Evolutionary conservation across 176 grass and related monocot genomes (phyloP).

Genomic region (Stipa capillata): DNA sequence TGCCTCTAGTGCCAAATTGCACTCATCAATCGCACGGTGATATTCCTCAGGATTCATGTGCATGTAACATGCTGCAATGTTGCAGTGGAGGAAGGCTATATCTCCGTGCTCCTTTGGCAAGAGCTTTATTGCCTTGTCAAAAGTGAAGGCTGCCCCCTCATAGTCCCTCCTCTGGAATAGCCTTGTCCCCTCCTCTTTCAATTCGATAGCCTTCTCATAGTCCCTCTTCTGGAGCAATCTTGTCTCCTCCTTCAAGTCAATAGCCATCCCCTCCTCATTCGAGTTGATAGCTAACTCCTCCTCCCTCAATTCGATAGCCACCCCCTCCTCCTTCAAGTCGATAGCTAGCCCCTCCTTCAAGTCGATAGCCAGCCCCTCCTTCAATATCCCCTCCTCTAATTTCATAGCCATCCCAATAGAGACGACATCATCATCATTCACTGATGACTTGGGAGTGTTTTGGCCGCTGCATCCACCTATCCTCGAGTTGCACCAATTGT

Average conservation of each 20-base stretch:
- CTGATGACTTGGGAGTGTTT: not conserved
- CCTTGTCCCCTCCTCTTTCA: conserved; percentile 61
- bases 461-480: conserved; percentile 11
- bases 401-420: not conserved
- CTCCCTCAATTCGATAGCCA: not conserved
- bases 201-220: conserved; percentile 17
- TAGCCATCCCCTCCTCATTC: not conserved
- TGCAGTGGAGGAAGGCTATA: conserved; percentile 52
- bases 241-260: not conserved
- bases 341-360: not conserved
- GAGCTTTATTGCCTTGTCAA: conserved; percentile 55
- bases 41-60: conserved; percentile 59
- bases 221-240: not conserved
- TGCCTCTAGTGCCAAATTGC: conserved; percentile 51
- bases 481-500: conserved; percentile 21
- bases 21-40: conserved; percentile 44
- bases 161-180: conserved; percentile 65
- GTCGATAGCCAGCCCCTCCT: not conserved
- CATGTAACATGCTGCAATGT: conserved; percentile 68
- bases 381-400: no score
- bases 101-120: conserved; percentile 49
- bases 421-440: conserved; percentile 21
- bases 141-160: conserved; percentile 48
- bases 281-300: not conserved
- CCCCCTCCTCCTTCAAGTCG: not conserved